A percentile compares a stretch with the other conserved stretches of the same genome.
These are phyloP conservation scores for Candida sithepensis DNA, from an alignment of 805 yeast species.

Conservation along the genomic window DNA sequence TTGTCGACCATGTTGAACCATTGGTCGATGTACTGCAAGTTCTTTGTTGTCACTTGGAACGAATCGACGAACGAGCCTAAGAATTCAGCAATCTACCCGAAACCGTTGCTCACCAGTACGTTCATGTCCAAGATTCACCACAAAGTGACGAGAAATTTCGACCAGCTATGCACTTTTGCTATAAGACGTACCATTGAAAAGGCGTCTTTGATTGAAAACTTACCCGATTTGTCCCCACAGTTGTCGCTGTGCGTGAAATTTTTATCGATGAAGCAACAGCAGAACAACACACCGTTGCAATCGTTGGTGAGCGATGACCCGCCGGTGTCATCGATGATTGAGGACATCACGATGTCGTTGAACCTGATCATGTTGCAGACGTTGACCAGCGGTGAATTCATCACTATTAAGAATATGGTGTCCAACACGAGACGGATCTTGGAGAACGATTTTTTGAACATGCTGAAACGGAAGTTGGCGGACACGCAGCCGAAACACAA, in stretches of 20 bases:
- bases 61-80: constrained; percentile 32
- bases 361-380: constrained; percentile 63
- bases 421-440: constrained; percentile 55
- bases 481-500: constrained; percentile 39
- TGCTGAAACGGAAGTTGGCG: constrained; percentile 44
- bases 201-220: constrained; percentile 73
- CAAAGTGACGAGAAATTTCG: constrained; percentile 59
- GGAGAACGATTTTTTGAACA: constrained; percentile 60
- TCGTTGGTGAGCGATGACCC: constrained; percentile 47
- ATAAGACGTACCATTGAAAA: constrained; percentile 77
- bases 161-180: constrained; percentile 59
- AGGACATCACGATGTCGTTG: constrained; percentile 74
- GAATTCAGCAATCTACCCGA: constrained; percentile 40
- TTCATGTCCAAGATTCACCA: constrained; percentile 53
- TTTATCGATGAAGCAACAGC: constrained; percentile 18
- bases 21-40: constrained; percentile 79
- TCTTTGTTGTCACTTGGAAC: constrained; percentile 66
- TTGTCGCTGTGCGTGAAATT: constrained; percentile 28
- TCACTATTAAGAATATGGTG: constrained; percentile 52
- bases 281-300: constrained; percentile 19
- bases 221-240: constrained; percentile 52
- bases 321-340: constrained; percentile 80
- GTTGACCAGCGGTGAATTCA: constrained; percentile 66
- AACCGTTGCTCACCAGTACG: constrained; percentile 48
- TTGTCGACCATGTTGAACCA: constrained; percentile 73